Conservation (phyloP, 257 asterid species). For the Petrea volubilis region DNA sequence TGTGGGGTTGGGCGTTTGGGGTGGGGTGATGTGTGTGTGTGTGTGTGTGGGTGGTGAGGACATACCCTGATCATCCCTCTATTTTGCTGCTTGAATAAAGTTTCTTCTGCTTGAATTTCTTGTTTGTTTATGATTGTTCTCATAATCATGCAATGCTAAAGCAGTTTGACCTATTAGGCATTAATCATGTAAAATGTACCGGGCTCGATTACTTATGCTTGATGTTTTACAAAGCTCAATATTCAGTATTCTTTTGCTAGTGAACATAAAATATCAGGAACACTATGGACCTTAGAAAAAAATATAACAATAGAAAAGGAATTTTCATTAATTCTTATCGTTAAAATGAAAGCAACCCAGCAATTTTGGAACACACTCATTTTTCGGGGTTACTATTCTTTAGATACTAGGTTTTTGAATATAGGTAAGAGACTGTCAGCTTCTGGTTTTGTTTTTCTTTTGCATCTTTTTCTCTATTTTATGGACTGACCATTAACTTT, state of each 20-base stretch:
- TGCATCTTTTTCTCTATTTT: neutral
- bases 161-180: neutral
- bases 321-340: too few species aligned
- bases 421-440: neutral
- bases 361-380: too few species aligned
- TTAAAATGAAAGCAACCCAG: too few species aligned
- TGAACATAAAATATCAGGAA: too few species aligned
- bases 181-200: neutral
- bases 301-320: too few species aligned
- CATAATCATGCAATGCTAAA: neutral
- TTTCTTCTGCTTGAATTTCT: neutral
- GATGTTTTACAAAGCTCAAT: neutral
- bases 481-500: neutral
- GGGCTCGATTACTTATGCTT: neutral
- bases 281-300: too few species aligned
- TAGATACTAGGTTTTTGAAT: too few species aligned
- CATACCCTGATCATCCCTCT: neutral
- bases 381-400: too few species aligned
- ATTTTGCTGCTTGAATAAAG: neutral
- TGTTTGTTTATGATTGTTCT: neutral
- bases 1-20: too few species aligned
- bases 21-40: too few species aligned
- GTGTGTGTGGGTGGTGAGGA: neutral
- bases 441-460: neutral
- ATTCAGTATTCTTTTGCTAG: neutral